Evolutionary conservation across 495 filamentous ascomycete genomes (phyloP), one percentile per base, ranked within the genome.

Genomic region (Glarea lozoyensis): DNA sequence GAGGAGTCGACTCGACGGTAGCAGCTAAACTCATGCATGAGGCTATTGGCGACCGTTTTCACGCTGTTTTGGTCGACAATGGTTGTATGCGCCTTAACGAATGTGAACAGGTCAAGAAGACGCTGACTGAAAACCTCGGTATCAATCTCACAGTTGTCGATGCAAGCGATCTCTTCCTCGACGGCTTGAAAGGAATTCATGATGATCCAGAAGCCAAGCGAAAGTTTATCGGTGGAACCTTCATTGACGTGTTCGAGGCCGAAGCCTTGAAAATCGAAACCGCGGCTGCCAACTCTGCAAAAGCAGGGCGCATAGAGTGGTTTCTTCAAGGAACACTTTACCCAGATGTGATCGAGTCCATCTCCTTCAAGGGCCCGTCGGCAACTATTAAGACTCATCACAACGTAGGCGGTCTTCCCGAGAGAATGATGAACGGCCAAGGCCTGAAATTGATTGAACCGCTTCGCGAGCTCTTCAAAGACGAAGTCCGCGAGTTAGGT

Each of bases 141-240:
- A 93, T 97, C 55, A 87, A 94, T 58, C 67, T 97, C 11, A 93
- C 85, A 0, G 82, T 97, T 34, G 75, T 90, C 3, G 84, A 97
- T 55, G 89, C 80, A 10, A 67, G 73, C 13, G 66, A 88, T 52
- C 65, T 68, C 16, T 96, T 96, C 66, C 61, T 95, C 16, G 62
- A 58, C 6, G 67, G 76, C 10, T 70, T 97, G 10, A 79, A 79
- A 59, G 89, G 86, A 19, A 75, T 90, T 32, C n/a, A n/a, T n/a
- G 51, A 54, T 0, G 64, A 69, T 38, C 92, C 90, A 1, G 92
- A 96, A 63, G 73, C 81, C 66, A 97, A 97, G 74, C 74, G 90
- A 24, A 95, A 92, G 68, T 78, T 95, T 54, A 96, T 97, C 55
- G 90, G 87, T 24, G 70, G 68, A 45, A 81, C 75, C 17, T 66